These are phyloP conservation scores for Phaeolepiota aurea DNA, from an alignment of 768 basidiomycete genomes.

Conservation along the genomic window DNA sequence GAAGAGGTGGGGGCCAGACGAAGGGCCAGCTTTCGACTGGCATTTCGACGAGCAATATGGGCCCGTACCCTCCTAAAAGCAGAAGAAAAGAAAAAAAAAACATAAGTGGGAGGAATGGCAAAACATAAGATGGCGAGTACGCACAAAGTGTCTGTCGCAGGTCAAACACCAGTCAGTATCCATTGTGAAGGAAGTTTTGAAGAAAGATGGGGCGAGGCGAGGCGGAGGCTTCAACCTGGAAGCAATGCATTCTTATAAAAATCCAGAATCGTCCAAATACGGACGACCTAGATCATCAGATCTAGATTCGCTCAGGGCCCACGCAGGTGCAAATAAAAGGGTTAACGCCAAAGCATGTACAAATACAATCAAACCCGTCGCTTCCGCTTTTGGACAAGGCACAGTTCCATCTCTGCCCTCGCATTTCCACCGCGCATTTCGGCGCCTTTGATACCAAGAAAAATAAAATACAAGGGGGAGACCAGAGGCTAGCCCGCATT, in stretches of 20 bases:
- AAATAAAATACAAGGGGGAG: too few relatives aligned
- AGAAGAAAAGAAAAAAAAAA: constrained; percentile 5
- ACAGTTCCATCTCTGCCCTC: not conserved
- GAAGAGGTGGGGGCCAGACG: constrained; percentile 5
- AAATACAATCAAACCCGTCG: not conserved
- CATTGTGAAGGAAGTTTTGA: constrained; percentile 25
- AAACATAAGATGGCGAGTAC: too few relatives aligned
- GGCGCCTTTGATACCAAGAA: too few relatives aligned
- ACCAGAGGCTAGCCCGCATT: too few relatives aligned
- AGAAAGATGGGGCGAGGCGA: constrained; percentile 11
- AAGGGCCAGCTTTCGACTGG: constrained; percentile 23
- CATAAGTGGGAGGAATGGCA: constrained; percentile 11
- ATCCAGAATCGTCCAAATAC: constrained; percentile 1
- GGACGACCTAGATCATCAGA: constrained; percentile 1
- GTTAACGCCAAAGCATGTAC: too few relatives aligned
- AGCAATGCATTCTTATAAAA: constrained; percentile 10
- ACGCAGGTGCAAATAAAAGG: too few relatives aligned
- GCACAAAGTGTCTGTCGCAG: constrained; percentile 51
- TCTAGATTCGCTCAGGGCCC: too few relatives aligned
- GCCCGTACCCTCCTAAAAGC: constrained; percentile 19
- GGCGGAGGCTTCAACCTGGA: constrained; percentile 5
- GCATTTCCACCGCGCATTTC: not conserved
- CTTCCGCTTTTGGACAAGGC: not conserved
- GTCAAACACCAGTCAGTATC: constrained; percentile 68
- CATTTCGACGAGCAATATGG: constrained; percentile 48